Percentiles rank a stretch among this genome's conserved stretches.
phyloP scores from a whole-genome alignment of 2,329 filamentous ascomycete genomes.

The Pseudogymnoascus sp. region DNA sequence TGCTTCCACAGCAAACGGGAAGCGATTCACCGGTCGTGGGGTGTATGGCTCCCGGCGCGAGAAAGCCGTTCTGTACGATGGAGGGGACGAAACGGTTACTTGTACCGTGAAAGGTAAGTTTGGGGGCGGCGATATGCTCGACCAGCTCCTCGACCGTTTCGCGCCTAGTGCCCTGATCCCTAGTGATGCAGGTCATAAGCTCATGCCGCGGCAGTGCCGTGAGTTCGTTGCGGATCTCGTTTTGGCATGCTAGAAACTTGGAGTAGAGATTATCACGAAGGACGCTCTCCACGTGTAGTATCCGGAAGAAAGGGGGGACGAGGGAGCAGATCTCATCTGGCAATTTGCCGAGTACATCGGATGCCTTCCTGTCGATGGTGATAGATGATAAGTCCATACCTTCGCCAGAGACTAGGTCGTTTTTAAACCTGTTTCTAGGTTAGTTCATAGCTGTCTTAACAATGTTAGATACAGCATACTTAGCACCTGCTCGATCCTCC shows the following conservation, averaged over 20 bases:
- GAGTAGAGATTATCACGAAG: slow-evolving; percentile 27
- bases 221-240: slow-evolving; percentile 23
- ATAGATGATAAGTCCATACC: slow-evolving; percentile 17
- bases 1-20: slow-evolving; percentile 29
- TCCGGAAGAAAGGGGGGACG: slow-evolving; percentile 27
- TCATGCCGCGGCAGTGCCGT: slow-evolving; percentile 10
- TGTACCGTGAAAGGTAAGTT: slow-evolving; percentile 35
- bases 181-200: slow-evolving; percentile 16
- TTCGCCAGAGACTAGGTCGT: slow-evolving; percentile 8
- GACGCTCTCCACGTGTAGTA: slow-evolving; percentile 34
- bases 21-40: slow-evolving; percentile 23
- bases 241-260: slow-evolving; percentile 25
- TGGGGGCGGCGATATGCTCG: slow-evolving; percentile 29
- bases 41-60: slow-evolving; percentile 29
- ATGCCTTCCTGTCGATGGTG: slow-evolving; percentile 22
- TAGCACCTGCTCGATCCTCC: not conserved
- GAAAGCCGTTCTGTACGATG: slow-evolving; percentile 37
- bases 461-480: not conserved
- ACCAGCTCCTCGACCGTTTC: slow-evolving; percentile 27
- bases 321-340: slow-evolving; percentile 27
- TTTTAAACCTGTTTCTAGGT: slow-evolving; percentile 3
- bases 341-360: slow-evolving; percentile 26
- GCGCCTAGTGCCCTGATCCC: slow-evolving; percentile 1
- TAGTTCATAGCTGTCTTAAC: slow-evolving; percentile 1
- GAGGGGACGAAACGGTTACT: slow-evolving; percentile 29